Evolutionary conservation across 2,329 filamentous ascomycete species (phyloP).

Genomic region (Zalaria obscura): DNA sequence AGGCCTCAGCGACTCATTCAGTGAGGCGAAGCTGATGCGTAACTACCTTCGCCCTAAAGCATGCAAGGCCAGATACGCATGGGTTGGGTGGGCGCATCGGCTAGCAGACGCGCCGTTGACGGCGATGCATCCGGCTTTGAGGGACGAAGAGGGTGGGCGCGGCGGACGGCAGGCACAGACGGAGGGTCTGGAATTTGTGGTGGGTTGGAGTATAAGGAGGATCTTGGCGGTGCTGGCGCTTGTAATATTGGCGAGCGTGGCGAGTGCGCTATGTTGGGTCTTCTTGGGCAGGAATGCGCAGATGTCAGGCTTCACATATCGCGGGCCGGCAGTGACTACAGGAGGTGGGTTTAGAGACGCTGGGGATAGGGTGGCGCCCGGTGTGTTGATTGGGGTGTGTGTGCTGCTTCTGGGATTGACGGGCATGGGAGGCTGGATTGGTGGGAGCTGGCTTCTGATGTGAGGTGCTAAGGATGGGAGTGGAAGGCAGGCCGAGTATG

Average conservation of each 20-base stretch:
- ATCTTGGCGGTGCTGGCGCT: constrained; percentile 15
- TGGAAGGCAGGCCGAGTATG: no score
- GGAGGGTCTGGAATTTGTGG: constrained; percentile 22
- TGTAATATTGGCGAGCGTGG: constrained; percentile 15
- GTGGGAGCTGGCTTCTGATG: constrained; percentile 22
- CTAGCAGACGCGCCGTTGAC: constrained; percentile 12
- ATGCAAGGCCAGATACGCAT: constrained; percentile 24
- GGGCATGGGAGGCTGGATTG: constrained; percentile 19
- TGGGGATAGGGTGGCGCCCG: constrained; percentile 20
- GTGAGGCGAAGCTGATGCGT: constrained; percentile 23
- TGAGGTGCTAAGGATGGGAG: constrained; percentile 6
- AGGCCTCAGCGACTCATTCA: constrained; percentile 20
- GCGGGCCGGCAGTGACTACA: constrained; percentile 4
- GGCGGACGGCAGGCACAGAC: constrained; percentile 10
- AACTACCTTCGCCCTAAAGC: constrained; percentile 18
- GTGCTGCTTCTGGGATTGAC: constrained; percentile 20
- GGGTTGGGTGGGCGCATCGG: constrained; percentile 29
- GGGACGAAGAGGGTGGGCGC: constrained; percentile 2
- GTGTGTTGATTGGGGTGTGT: constrained; percentile 19
- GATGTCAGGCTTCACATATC: constrained; percentile 1
- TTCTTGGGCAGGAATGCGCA: constrained; percentile 17
- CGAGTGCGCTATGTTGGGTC: constrained; percentile 20
- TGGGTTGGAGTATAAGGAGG: constrained; percentile 16
- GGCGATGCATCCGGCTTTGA: neutral
- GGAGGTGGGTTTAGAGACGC: constrained; percentile 14